Base-by-base conservation (phyloP, 192 early-diverging fungal species). In the Mortierella claussenii region DNA sequence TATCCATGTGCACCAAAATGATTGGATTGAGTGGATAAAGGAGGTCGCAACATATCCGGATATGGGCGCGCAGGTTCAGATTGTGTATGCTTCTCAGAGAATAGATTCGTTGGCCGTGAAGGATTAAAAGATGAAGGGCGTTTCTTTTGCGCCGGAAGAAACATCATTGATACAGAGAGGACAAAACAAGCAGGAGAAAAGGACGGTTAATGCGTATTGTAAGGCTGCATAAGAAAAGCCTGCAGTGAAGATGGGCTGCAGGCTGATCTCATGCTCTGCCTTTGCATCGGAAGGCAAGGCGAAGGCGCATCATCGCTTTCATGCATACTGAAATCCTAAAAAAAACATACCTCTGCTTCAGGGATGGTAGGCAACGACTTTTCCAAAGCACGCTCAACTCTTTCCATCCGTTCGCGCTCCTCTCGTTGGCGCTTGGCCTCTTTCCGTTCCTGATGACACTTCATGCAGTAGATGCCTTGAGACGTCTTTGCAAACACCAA, bases 401-500 rank as follows among this genome's bases (percentile, higher is more conserved):
- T 52, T 15, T 79, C 68, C 67, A 73, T 65, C 27, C 44, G 42
- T 42, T 55, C 52, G 79, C 83, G 64, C 65, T 82, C 58, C 73
- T 85, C 48, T 75, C 86, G 52, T 68, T 87, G 63, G 62, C 86
- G 83, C 57, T 93, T 93, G 18, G 87, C 83, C 42, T 87, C 83
- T 42, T 87, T 84, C 26, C 90, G 79, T 69, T 90, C 84, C 30
- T 85, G 83, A 73, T 92, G 91, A 61, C 92, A 94, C 12, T 46
- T 64, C 54, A 90, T 90, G 56, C 92, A 94, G 61, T 89, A 92
- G 28, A 94, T 81, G 43, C 92, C 92, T 84, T 89, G 89, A 42
- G 87, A 91, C 44, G 92, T 94, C 68, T 94, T 89, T 47, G 91
- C 90, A 82, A 90, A 94, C 17, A 90, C 88, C 53, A 91, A 80